These are phyloP conservation scores for Exophiala spinifera DNA, from an alignment of 2,329 filamentous ascomycete species.

Conservation along the genomic window DNA sequence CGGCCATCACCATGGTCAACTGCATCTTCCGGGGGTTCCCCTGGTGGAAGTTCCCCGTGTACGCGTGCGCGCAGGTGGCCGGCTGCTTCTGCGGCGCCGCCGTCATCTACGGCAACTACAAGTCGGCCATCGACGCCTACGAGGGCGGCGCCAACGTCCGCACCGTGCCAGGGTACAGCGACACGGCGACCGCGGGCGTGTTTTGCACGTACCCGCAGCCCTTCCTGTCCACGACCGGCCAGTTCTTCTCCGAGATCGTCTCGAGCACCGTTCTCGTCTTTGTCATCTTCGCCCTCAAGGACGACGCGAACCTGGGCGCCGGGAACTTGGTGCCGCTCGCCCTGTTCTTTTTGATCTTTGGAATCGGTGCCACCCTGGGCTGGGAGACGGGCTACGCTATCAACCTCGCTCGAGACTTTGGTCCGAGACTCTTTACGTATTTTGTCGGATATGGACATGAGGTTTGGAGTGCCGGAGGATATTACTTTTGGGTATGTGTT, in stretches of 20 bases:
- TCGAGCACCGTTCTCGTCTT: constrained; percentile 62
- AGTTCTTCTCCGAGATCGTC: constrained; percentile 65
- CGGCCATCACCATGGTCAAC: constrained; percentile 63
- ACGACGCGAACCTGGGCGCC: constrained; percentile 52
- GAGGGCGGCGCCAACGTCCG: constrained; percentile 57
- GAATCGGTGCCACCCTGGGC: constrained; percentile 64
- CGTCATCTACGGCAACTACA: constrained; percentile 56
- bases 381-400: constrained; percentile 70
- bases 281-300: constrained; percentile 61
- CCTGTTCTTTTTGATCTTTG: constrained; percentile 66
- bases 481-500: constrained; percentile 61
- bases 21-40: constrained; percentile 59
- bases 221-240: constrained; percentile 59
- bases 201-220: constrained; percentile 65
- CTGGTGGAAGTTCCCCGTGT: constrained; percentile 62
- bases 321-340: constrained; percentile 54
- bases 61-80: constrained; percentile 58
- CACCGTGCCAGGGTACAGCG: constrained; percentile 54
- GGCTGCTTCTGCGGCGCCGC: constrained; percentile 58
- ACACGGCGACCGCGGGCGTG: constrained; percentile 59
- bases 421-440: constrained; percentile 60
- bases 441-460: constrained; percentile 59
- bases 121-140: constrained; percentile 57
- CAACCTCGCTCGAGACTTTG: constrained; percentile 65
- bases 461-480: constrained; percentile 56